These are phyloP conservation scores for Phytopythium mirpurense DNA, from an alignment of 352 stramenopile species.

Conservation along the genomic window DNA sequence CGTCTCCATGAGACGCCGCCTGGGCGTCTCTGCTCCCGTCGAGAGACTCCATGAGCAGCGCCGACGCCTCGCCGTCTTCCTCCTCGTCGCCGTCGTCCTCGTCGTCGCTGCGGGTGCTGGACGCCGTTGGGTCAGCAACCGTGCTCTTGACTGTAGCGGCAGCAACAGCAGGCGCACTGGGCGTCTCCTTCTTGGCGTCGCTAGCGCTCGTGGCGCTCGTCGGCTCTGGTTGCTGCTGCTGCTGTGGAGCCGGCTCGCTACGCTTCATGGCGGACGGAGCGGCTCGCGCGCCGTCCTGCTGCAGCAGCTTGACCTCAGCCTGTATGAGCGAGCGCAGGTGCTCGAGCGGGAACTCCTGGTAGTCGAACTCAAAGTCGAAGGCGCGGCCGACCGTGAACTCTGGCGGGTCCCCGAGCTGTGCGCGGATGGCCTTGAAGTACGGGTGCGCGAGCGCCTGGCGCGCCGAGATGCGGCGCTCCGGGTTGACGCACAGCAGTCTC, in stretches of 20 bases:
- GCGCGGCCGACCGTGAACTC: conserved; percentile 57
- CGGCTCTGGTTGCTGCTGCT: conserved; percentile 3
- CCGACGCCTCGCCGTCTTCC: neutral
- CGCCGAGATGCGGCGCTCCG: conserved; percentile 82
- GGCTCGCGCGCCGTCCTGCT: conserved; percentile 32
- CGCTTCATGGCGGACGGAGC: conserved; percentile 1
- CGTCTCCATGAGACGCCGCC: neutral
- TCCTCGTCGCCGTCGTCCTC: neutral
- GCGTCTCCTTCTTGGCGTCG: neutral
- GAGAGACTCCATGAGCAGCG: conserved; percentile 5
- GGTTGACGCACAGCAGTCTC: conserved; percentile 86
- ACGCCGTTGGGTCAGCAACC: neutral
- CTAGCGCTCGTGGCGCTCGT: neutral
- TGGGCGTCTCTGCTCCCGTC: conserved; percentile 3
- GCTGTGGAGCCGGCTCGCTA: neutral
- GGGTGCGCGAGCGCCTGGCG: conserved; percentile 89
- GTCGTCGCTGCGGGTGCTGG: neutral
- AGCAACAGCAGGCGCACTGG: neutral
- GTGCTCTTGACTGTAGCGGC: conserved; percentile 2
- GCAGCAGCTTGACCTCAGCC: conserved; percentile 63
- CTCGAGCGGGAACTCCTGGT: conserved; percentile 51
- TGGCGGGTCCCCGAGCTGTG: conserved; percentile 63
- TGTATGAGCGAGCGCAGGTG: conserved; percentile 72
- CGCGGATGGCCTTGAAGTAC: conserved; percentile 82
- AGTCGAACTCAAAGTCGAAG: conserved; percentile 86